Conservation (phyloP, 331 rosid species). For the Arachis monticola region DNA sequence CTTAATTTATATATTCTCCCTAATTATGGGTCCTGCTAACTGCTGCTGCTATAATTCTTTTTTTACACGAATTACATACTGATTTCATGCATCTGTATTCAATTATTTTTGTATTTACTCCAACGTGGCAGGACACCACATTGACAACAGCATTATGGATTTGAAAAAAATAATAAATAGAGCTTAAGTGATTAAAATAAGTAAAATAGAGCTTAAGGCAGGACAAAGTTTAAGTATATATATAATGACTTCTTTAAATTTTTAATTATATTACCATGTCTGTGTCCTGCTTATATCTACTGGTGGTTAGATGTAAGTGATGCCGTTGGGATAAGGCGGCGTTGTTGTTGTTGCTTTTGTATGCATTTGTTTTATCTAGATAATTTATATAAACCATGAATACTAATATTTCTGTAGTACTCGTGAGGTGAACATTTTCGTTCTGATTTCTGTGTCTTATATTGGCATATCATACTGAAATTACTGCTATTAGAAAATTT, state of each 20-base stretch:
- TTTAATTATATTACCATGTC: neutral
- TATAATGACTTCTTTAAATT: neutral
- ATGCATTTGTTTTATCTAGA: slow-evolving; percentile 20
- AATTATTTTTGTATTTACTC: neutral
- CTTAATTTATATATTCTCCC: slow-evolving; percentile 1
- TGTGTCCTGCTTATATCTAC: slow-evolving; percentile 7
- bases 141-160: neutral
- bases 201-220: neutral
- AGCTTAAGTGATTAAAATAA: neutral
- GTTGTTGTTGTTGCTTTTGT: neutral
- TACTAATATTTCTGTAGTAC: slow-evolving; percentile 23
- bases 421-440: slow-evolving; percentile 16
- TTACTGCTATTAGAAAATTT: slow-evolving; percentile 23
- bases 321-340: neutral
- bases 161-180: neutral
- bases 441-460: neutral
- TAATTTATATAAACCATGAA: slow-evolving; percentile 3
- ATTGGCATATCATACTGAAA: slow-evolving; percentile 14
- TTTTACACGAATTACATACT: slow-evolving; percentile 9
- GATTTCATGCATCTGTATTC: neutral
- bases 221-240: neutral
- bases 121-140: neutral
- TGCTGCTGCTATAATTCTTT: slow-evolving; percentile 12
- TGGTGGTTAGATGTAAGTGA: slow-evolving; percentile 21
- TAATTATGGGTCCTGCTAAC: slow-evolving; percentile 2